These are phyloP conservation scores for Aspergillus awamori DNA, from an alignment of 2,329 filamentous ascomycete genomes.

Conservation along the genomic window DNA sequence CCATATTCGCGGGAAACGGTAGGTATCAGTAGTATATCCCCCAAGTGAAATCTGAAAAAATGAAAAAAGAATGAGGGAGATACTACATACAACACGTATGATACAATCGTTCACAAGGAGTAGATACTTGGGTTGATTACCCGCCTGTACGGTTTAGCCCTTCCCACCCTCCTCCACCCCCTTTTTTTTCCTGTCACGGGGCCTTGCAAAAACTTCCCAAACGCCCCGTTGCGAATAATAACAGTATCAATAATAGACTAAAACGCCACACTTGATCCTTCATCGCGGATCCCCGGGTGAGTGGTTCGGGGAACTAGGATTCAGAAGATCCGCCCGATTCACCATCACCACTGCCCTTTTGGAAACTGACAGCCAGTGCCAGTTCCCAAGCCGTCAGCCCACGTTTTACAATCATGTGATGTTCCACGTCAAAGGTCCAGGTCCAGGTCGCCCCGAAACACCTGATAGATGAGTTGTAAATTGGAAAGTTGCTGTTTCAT, in stretches of 20 bases:
- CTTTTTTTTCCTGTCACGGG: slow-evolving; percentile 17
- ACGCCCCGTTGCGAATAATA: slow-evolving; percentile 7
- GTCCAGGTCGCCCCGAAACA: background rate
- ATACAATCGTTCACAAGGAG: background rate
- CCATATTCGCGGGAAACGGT: background rate
- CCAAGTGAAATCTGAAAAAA: too few relatives aligned
- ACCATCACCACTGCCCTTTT: slow-evolving; percentile 14
- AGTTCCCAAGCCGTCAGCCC: slow-evolving; percentile 11
- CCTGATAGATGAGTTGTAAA: slow-evolving; percentile 19
- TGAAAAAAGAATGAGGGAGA: background rate
- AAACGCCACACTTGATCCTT: slow-evolving; percentile 20
- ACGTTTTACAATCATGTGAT: slow-evolving; percentile 39
- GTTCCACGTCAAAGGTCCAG: slow-evolving; percentile 16
- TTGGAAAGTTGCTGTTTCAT: slow-evolving; percentile 6
- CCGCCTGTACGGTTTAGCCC: slow-evolving; percentile 8
- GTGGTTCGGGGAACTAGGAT: slow-evolving; percentile 22
- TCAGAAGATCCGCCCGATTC: slow-evolving; percentile 21
- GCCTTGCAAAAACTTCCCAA: slow-evolving; percentile 8
- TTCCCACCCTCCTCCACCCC: background rate
- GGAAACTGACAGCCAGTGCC: background rate
- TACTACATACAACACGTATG: background rate
- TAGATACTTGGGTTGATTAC: slow-evolving; percentile 3
- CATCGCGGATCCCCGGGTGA: slow-evolving; percentile 20
- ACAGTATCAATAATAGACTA: slow-evolving; percentile 6
- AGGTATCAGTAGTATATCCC: background rate